A percentile compares a stretch with the other conserved stretches of the same genome.
These are phyloP conservation scores for Schoenoplectus tabernaemontani DNA, from an alignment of 202 grass and related monocot genomes.

Conservation along the genomic window DNA sequence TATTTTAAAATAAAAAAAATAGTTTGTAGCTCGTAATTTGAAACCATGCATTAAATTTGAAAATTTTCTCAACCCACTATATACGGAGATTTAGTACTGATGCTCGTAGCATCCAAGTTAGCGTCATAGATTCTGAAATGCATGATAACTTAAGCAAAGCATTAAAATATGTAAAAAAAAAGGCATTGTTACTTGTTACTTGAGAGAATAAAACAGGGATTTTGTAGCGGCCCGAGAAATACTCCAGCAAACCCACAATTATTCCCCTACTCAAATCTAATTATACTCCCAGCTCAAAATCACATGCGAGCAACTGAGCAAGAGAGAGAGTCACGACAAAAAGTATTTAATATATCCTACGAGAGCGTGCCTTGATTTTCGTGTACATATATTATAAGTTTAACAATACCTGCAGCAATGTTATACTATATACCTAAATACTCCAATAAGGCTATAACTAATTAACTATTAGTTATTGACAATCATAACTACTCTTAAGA, in stretches of 20 bases:
- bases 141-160: background rate
- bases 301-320: background rate
- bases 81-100: background rate
- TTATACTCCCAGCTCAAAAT: constrained; percentile 12
- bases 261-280: constrained; percentile 29
- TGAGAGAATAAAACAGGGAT: constrained; percentile 25
- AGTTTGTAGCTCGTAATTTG: no score
- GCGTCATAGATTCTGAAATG: background rate
- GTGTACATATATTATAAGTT: background rate
- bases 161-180: background rate
- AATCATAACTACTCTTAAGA: background rate
- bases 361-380: background rate
- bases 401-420: background rate
- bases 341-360: constrained; percentile 6
- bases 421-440: background rate
- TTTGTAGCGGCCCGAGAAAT: constrained; percentile 31
- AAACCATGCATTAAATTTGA: no score
- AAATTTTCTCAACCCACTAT: background rate
- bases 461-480: no score
- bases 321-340: background rate
- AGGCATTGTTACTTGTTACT: no score
- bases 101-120: background rate
- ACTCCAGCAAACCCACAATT: constrained; percentile 9
- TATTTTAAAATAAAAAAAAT: no score
- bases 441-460: no score